Evolutionary conservation across 352 stramenopile species (phyloP).

Genomic region (Globisporangium cystogenes): DNA sequence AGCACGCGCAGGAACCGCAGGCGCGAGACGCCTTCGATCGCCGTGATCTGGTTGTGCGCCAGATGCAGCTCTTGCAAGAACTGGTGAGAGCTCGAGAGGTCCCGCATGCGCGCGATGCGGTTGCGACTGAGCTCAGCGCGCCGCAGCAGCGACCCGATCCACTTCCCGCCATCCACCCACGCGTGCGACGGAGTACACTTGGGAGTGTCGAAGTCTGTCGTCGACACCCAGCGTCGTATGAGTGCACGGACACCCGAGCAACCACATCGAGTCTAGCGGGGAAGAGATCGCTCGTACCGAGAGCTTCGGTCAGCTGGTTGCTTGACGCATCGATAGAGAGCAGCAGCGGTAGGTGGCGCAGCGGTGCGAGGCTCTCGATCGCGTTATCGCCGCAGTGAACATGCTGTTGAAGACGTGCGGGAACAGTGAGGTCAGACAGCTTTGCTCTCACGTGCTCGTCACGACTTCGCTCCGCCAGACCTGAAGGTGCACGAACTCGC

Average conservation of each 20-base stretch:
- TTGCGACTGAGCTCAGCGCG: slow-evolving; percentile 49
- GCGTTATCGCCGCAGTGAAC: slow-evolving; percentile 45
- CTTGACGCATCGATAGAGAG: slow-evolving; percentile 50
- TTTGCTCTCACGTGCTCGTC: too few relatives aligned
- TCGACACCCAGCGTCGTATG: neutral
- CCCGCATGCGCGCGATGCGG: slow-evolving; percentile 41
- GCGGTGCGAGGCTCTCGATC: slow-evolving; percentile 33
- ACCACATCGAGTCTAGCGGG: neutral
- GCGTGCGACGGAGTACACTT: slow-evolving; percentile 43
- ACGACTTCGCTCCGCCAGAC: slow-evolving; percentile 12
- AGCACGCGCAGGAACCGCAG: slow-evolving; percentile 63
- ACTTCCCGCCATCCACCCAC: slow-evolving; percentile 49
- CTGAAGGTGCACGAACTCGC: slow-evolving; percentile 54
- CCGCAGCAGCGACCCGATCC: slow-evolving; percentile 62
- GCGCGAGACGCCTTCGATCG: slow-evolving; percentile 39
- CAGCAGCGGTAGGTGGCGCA: slow-evolving; percentile 44
- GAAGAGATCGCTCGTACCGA: slow-evolving; percentile 15
- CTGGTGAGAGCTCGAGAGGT: slow-evolving; percentile 38
- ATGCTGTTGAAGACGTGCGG: slow-evolving; percentile 27
- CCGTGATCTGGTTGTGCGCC: slow-evolving; percentile 46
- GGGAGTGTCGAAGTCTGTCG: slow-evolving; percentile 48
- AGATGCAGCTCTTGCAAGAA: slow-evolving; percentile 66
- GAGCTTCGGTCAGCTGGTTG: slow-evolving; percentile 49
- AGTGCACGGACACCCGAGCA: neutral
- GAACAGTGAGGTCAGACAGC: neutral